Percentiles rank a stretch among this genome's conserved stretches.
Conservation (phyloP, 768 basidiomycete genomes). For the Psilocybe sp. region DNA sequence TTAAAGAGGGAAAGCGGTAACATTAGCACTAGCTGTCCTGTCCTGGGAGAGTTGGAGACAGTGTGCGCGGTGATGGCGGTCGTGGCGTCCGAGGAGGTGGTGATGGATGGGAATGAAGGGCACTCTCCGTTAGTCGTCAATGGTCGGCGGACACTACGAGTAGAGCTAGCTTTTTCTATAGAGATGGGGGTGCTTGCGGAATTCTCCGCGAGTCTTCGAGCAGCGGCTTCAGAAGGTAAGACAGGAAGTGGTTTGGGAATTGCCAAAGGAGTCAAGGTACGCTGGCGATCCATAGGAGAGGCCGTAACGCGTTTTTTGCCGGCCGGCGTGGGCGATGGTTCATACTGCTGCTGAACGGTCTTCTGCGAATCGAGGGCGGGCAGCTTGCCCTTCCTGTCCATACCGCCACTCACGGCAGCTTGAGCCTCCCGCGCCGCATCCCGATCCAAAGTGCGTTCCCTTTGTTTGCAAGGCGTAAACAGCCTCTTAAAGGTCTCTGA, state of each 20-base stretch:
- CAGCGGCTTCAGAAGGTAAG: slow-evolving; percentile 54
- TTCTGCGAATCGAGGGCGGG: slow-evolving; percentile 41
- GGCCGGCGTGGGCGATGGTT: slow-evolving; percentile 43
- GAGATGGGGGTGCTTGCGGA: slow-evolving; percentile 1
- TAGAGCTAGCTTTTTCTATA: slow-evolving; percentile 5
- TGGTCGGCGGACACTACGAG: slow-evolving; percentile 18
- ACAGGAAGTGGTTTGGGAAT: slow-evolving; percentile 60
- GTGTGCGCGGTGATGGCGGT: slow-evolving; percentile 69
- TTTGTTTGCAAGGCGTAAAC: slow-evolving; percentile 55
- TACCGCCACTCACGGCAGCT: slow-evolving; percentile 2
- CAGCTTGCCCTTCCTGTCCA: slow-evolving; percentile 15
- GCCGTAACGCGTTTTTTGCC: slow-evolving; percentile 23
- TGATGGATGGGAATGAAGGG: slow-evolving; percentile 45
- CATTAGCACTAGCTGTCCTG: slow-evolving; percentile 21
- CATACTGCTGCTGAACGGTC: slow-evolving; percentile 32
- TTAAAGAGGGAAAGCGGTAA: slow-evolving; percentile 29
- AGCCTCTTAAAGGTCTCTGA: slow-evolving; percentile 43
- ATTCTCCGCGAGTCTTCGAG: slow-evolving; percentile 13
- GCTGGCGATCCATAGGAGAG: slow-evolving; percentile 34
- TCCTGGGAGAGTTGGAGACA: slow-evolving; percentile 41
- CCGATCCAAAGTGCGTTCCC: slow-evolving; percentile 35
- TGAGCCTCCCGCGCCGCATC: slow-evolving; percentile 6
- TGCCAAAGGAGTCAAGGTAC: slow-evolving; percentile 44
- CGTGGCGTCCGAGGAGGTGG: slow-evolving; percentile 54
- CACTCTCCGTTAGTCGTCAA: slow-evolving; percentile 42